Evolutionary conservation across 2,329 filamentous ascomycete genomes (phyloP), one percentile per base, ranked within the genome.

Genomic region (Hortaea werneckii): DNA sequence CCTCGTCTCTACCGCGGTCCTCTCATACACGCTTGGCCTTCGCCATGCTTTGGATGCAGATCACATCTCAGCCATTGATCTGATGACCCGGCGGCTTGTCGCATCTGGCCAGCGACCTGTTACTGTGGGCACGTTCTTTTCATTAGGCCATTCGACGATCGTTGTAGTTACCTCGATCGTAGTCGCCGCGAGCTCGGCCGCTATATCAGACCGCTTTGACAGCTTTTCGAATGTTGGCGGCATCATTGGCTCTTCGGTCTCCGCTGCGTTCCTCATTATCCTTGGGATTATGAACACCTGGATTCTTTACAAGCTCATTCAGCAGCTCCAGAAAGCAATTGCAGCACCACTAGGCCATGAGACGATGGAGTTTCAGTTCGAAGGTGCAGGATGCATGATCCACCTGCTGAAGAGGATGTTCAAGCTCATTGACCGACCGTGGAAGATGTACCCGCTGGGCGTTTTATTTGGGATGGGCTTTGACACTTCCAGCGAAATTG

Each of bases 31-130:
- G 0, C 77, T 96, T 8, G 90, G 90, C 2, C 76, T 96, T 9
- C 83, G 90, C 37, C 90, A 96, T 71, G 90, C 90, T n/a, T 79
- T 96, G 39, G 92, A 96, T 60, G 92, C 90, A n/a, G 90, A 96
- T 66, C 92, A 96, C 61, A 86, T 86, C 53, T 80, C 79, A 37
- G 90, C 89, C 52, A 98, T 96, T 58, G 90, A 96, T 66, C 77
- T 96, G 34, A 94, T 94, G 82, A 96, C 92, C 1, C 78, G 92
- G 3, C 81, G 90, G 5, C 78, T 96, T 26, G 80, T 96, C 34
- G 89, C 89, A 0, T 78, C 85, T 0, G 88, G 87, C 12, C 87
- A 92, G 60, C 79, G 79, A 1, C 89, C 90, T 1, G 88, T 94
- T 8, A 90, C 89, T 0, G 90, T 96, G 1, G 92, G 90, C 38